A percentile compares a stretch with the other conserved stretches of the same genome.
Evolutionary conservation across 129 eudicot species (phyloP).

Genomic region (Ambrosia trifida): DNA sequence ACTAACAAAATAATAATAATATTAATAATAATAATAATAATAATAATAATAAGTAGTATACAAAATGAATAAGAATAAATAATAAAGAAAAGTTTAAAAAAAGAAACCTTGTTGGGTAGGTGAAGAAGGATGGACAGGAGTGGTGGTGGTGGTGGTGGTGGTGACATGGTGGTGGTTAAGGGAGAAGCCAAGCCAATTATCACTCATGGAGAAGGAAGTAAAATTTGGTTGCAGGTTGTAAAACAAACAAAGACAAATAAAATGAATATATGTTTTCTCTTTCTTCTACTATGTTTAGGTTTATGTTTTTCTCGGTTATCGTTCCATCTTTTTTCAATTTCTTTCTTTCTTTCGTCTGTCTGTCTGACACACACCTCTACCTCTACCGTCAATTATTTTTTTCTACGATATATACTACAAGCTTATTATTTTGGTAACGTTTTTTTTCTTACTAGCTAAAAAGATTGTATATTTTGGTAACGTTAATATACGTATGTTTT

Average conservation of each 20-base stretch:
- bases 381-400: constrained; percentile 19
- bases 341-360: constrained; percentile 17
- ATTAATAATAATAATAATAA: not conserved
- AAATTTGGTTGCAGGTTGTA: not conserved
- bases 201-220: constrained; percentile 36
- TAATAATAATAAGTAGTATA: not conserved
- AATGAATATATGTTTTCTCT: not conserved
- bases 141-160: not conserved
- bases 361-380: constrained; percentile 2
- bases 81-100: not conserved
- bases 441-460: no score
- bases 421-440: no score
- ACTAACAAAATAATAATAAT: not conserved
- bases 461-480: no score
- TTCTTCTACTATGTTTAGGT: not conserved
- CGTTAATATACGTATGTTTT: no score
- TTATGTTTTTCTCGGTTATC: constrained; percentile 22
- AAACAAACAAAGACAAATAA: not conserved
- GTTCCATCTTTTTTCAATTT: constrained; percentile 29
- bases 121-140: constrained; percentile 31
- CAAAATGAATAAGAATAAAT: not conserved
- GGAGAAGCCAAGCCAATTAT: constrained; percentile 70
- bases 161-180: constrained; percentile 44
- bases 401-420: not conserved
- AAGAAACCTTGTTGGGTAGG: constrained; percentile 14